These are phyloP conservation scores for Fremontodendron californicum DNA, from an alignment of 345 rosid genomes.

Conservation along the genomic window DNA sequence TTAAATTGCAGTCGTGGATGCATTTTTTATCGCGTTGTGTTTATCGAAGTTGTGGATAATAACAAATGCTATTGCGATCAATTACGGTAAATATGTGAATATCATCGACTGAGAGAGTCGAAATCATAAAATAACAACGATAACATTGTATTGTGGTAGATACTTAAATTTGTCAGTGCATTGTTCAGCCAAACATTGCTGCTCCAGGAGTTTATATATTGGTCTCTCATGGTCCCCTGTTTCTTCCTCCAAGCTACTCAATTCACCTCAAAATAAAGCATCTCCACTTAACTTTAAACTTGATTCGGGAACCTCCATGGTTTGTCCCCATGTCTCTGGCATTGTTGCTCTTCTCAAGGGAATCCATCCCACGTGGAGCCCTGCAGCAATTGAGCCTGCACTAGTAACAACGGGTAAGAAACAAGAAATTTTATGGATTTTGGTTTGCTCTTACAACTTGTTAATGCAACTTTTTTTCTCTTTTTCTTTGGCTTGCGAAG, in stretches of 20 bases:
- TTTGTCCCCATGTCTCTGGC: slow-evolving; percentile 53
- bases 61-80: too few species aligned
- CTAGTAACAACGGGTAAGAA: slow-evolving; percentile 42
- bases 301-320: slow-evolving; percentile 58
- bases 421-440: neutral
- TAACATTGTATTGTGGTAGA: too few species aligned
- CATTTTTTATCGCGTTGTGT: too few species aligned
- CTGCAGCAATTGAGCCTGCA: slow-evolving; percentile 50
- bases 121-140: too few species aligned
- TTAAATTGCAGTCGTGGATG: too few species aligned
- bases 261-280: neutral
- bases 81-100: too few species aligned
- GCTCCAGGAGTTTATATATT: slow-evolving; percentile 61
- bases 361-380: slow-evolving; percentile 49
- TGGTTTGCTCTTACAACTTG: neutral
- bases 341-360: slow-evolving; percentile 44
- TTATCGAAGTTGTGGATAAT: too few species aligned
- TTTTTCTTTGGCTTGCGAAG: neutral
- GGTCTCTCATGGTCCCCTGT: slow-evolving; percentile 56
- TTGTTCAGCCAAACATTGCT: slow-evolving; percentile 53
- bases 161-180: neutral
- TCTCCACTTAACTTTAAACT: slow-evolving; percentile 29
- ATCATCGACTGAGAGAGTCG: too few species aligned
- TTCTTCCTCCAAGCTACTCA: neutral
- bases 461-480: neutral